A percentile compares a stretch with the other conserved stretches of the same genome.
These are phyloP conservation scores for Neurospora sp. DNA, from an alignment of 495 filamentous ascomycete species.

Conservation along the genomic window DNA sequence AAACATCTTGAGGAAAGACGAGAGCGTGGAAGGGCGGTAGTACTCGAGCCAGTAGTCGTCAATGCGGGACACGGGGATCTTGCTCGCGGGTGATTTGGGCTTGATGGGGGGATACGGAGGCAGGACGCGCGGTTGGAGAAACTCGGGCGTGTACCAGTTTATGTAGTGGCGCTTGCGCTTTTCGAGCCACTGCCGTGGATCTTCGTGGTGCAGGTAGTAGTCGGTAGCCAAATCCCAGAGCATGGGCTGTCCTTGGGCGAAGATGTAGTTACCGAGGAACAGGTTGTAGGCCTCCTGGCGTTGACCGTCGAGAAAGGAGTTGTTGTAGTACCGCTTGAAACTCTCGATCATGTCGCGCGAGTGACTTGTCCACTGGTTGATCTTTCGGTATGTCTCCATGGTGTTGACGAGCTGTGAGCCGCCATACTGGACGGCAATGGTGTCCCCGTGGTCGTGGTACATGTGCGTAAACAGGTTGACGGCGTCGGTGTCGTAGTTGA, in stretches of 20 bases:
- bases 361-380: conserved; percentile 97
- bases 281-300: conserved; percentile 97
- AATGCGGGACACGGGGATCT: conserved; percentile 54
- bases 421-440: conserved; percentile 94
- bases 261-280: conserved; percentile 95
- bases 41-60: conserved; percentile 99
- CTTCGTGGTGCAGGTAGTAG: conserved; percentile 89
- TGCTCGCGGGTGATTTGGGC: conserved; percentile 20
- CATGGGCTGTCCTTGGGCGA: conserved; percentile 83
- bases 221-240: conserved; percentile 94
- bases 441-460: conserved; percentile 95
- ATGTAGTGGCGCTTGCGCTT: conserved; percentile 59
- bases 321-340: conserved; percentile 98
- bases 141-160: conserved; percentile 74
- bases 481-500: conserved; percentile 91
- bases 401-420: conserved; percentile 97
- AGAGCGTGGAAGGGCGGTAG: conserved; percentile 77
- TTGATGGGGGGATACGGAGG: conserved; percentile 36
- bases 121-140: conserved; percentile 52
- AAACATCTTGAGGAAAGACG: conserved; percentile 81
- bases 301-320: conserved; percentile 92
- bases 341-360: conserved; percentile 98
- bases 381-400: conserved; percentile 97
- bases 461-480: conserved; percentile 95
- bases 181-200: conserved; percentile 63